phyloP scores from a whole-genome alignment of 805 yeast genomes.

The Wickerhamiella australiensis region DNA sequence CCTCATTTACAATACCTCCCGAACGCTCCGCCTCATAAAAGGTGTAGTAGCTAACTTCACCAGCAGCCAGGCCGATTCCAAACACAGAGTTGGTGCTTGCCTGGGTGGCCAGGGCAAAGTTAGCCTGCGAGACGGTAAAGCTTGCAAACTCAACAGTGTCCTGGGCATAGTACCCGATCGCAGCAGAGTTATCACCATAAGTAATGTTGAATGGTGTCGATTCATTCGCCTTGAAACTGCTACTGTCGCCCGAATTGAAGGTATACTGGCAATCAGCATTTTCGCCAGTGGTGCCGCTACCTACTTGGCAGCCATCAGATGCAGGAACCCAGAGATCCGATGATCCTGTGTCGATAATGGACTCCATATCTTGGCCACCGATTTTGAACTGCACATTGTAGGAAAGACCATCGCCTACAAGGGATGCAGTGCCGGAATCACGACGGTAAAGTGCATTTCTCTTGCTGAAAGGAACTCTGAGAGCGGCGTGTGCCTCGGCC shows the following conservation, averaged over 20 bases:
- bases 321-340: conserved; percentile 52
- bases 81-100: conserved; percentile 47
- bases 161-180: conserved; percentile 34
- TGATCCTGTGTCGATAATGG: conserved; percentile 58
- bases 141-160: conserved; percentile 44
- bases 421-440: neutral
- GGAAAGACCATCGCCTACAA: conserved; percentile 1
- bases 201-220: conserved; percentile 19
- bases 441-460: neutral
- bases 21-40: neutral
- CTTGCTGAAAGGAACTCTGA: neutral
- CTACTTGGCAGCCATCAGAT: conserved; percentile 9
- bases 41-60: conserved; percentile 19
- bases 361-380: conserved; percentile 5
- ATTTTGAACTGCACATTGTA: conserved; percentile 1
- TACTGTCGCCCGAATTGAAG: neutral
- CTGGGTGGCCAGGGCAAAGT: conserved; percentile 57
- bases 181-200: conserved; percentile 37
- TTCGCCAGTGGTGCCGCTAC: conserved; percentile 11
- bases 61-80: conserved; percentile 28
- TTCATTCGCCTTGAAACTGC: neutral
- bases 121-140: conserved; percentile 31
- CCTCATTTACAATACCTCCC: neutral
- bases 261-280: neutral
- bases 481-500: neutral